These are phyloP conservation scores for Pichia sp. DNA, from an alignment of 1,139 yeast genomes.

Conservation along the genomic window DNA sequence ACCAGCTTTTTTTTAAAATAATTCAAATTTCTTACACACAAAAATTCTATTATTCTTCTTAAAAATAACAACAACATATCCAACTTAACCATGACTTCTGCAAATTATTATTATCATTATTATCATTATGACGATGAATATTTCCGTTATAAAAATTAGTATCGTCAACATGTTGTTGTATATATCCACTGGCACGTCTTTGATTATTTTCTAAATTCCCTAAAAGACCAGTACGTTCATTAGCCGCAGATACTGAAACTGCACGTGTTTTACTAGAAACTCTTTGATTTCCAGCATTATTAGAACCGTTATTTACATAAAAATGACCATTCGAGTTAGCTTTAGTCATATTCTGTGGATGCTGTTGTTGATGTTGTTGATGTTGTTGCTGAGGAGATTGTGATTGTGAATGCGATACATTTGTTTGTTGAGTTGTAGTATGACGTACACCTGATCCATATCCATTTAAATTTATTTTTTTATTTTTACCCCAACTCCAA, in stretches of 20 bases:
- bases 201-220: not conserved
- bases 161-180: not conserved
- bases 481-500: slow-evolving; percentile 78
- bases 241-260: slow-evolving; percentile 3
- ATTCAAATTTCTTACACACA: not conserved
- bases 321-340: not conserved
- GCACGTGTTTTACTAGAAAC: not conserved
- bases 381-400: slow-evolving; percentile 8
- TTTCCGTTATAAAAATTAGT: not conserved
- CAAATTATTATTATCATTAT: not conserved
- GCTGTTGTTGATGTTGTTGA: slow-evolving; percentile 5
- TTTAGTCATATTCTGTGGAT: not conserved
- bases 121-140: not conserved
- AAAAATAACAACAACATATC: slow-evolving; percentile 10
- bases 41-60: not conserved
- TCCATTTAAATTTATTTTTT: slow-evolving; percentile 86
- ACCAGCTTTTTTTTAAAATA: not conserved
- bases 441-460: slow-evolving; percentile 49
- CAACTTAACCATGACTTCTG: slow-evolving; percentile 4
- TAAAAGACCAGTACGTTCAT: slow-evolving; percentile 11
- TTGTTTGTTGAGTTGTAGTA: slow-evolving; percentile 12
- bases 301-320: not conserved
- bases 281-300: not conserved
- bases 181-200: not conserved
- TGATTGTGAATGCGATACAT: slow-evolving; percentile 7